phyloP scores from a whole-genome alignment of 306 rosid species.

The Comarum palustre region DNA sequence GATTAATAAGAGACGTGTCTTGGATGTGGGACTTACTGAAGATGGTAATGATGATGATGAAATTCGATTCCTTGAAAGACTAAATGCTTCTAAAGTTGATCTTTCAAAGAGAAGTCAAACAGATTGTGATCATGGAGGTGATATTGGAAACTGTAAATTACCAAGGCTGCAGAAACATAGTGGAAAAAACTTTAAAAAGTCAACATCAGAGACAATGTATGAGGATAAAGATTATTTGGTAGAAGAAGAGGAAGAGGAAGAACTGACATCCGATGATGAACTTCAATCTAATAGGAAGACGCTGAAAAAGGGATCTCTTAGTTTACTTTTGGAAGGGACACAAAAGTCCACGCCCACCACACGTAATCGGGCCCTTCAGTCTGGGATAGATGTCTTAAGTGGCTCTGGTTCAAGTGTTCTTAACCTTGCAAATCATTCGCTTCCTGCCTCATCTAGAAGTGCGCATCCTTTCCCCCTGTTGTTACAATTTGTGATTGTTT shows the following conservation, averaged over 20 bases:
- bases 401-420: constrained; percentile 26
- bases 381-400: constrained; percentile 27
- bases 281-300: constrained; percentile 33
- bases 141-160: constrained; percentile 5
- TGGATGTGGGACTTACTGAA: constrained; percentile 24
- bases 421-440: constrained; percentile 24
- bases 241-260: constrained; percentile 32
- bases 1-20: constrained; percentile 31
- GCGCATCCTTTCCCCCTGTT: constrained; percentile 11
- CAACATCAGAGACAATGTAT: constrained; percentile 23
- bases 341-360: constrained; percentile 27
- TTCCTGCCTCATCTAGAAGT: constrained; percentile 37
- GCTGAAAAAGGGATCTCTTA: constrained; percentile 32
- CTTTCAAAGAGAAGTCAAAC: constrained; percentile 11
- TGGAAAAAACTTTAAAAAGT: constrained; percentile 24
- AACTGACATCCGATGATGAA: constrained; percentile 36
- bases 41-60: constrained; percentile 36
- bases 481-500: background rate
- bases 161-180: constrained; percentile 24
- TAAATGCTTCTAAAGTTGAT: constrained; percentile 27
- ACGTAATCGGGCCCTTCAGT: constrained; percentile 34
- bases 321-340: constrained; percentile 13
- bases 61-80: constrained; percentile 37
- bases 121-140: constrained; percentile 9
- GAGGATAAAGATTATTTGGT: constrained; percentile 33